Percentiles rank a stretch among this genome's conserved stretches.
phyloP scores from a whole-genome alignment of 1,284 basidiomycete genomes.

The Ustilago curta region DNA sequence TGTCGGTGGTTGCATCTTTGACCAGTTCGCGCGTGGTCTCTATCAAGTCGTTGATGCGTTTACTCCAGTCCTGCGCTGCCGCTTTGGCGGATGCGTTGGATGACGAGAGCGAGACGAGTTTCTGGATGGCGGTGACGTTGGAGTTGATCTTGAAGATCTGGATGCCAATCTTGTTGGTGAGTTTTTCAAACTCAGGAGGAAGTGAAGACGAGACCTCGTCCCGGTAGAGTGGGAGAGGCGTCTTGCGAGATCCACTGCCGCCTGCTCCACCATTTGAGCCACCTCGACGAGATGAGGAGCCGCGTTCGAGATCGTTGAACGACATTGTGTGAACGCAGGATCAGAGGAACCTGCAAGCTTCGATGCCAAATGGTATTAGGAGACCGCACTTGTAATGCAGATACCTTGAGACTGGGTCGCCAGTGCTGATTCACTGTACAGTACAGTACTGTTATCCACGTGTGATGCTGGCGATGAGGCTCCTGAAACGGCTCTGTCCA shows the following conservation, averaged over 20 bases:
- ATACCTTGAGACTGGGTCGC: not conserved
- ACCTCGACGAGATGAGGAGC: slow-evolving; percentile 41
- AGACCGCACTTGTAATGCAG: not conserved
- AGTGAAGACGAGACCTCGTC: slow-evolving; percentile 29
- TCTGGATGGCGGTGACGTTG: slow-evolving; percentile 93
- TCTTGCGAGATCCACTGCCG: slow-evolving; percentile 33
- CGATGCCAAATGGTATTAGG: not conserved
- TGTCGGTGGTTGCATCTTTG: slow-evolving; percentile 89
- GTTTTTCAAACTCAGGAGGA: slow-evolving; percentile 74
- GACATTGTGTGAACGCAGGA: slow-evolving; percentile 67
- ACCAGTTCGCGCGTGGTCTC: slow-evolving; percentile 93
- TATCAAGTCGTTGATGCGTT: slow-evolving; percentile 79
- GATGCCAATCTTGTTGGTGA: slow-evolving; percentile 87
- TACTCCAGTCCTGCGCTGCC: slow-evolving; percentile 74
- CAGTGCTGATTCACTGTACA: too few species aligned
- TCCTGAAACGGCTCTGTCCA: not conserved
- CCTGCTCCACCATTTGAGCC: slow-evolving; percentile 30
- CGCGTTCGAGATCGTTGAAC: slow-evolving; percentile 73
- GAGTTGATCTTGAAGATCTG: slow-evolving; percentile 99
- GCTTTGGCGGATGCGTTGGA: slow-evolving; percentile 24
- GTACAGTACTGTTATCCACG: not conserved
- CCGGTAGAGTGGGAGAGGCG: slow-evolving; percentile 49
- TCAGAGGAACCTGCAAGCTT: not conserved
- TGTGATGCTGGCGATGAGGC: not conserved
- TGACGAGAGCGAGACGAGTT: slow-evolving; percentile 82